Evolutionary conservation across 2,329 filamentous ascomycete genomes (phyloP).

Genomic region (Cladosporium sphaerospermum): DNA sequence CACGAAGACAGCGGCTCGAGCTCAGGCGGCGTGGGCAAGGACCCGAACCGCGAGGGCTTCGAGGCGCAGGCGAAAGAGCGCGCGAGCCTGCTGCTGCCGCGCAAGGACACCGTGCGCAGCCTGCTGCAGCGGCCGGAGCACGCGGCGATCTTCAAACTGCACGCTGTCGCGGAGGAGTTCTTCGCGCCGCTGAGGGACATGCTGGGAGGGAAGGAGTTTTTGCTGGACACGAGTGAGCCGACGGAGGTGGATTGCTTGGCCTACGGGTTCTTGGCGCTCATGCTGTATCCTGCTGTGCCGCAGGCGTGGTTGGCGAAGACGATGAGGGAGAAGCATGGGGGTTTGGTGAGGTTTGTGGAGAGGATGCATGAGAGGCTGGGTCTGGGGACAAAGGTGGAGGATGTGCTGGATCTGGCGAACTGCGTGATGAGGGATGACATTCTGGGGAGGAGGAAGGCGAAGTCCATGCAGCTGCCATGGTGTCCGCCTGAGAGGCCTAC

Average conservation of each 20-base stretch:
- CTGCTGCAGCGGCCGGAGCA: conserved; percentile 63
- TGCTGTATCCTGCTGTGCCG: conserved; percentile 57
- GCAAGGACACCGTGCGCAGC: conserved; percentile 53
- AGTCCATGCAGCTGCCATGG: conserved; percentile 24
- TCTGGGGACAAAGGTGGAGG: conserved; percentile 21
- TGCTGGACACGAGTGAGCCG: conserved; percentile 48
- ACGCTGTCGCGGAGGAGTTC: conserved; percentile 64
- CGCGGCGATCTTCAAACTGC: conserved; percentile 67
- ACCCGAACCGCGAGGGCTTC: conserved; percentile 19
- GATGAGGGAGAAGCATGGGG: conserved; percentile 44
- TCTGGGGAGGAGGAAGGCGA: conserved; percentile 4
- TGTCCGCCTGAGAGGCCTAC: conserved; percentile 6
- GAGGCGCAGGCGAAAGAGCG: conserved; percentile 30
- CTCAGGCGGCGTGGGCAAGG: conserved; percentile 26
- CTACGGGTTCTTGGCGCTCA: conserved; percentile 71
- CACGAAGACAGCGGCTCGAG: conserved; percentile 28
- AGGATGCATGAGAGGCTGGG: conserved; percentile 25
- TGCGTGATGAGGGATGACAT: conserved; percentile 10
- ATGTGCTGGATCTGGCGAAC: conserved; percentile 17
- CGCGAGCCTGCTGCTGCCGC: conserved; percentile 48
- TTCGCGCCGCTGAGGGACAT: conserved; percentile 64
- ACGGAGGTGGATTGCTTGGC: conserved; percentile 72
- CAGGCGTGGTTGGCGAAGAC: conserved; percentile 57
- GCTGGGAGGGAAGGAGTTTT: conserved; percentile 49
- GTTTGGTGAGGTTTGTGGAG: conserved; percentile 34